These are phyloP conservation scores for Falciphora oryzae DNA, from an alignment of 2,329 filamentous ascomycete genomes.

Conservation along the genomic window DNA sequence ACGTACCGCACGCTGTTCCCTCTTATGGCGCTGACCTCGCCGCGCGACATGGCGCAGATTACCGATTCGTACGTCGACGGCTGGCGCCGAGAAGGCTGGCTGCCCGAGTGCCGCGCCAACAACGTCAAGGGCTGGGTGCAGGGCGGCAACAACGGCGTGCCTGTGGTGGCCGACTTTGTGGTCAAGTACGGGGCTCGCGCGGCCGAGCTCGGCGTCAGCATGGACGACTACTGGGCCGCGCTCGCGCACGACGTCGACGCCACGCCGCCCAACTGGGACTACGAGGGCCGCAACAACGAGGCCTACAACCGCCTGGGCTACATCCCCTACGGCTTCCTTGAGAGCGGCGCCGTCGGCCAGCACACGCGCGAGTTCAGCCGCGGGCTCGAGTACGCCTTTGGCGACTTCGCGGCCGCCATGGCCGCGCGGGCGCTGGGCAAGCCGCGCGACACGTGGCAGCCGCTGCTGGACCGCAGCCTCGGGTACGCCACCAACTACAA, in stretches of 20 bases:
- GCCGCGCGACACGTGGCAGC: background rate
- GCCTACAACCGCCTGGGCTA: slow-evolving; percentile 39
- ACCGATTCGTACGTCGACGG: slow-evolving; percentile 64
- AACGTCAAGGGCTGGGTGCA: slow-evolving; percentile 61
- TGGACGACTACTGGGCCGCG: slow-evolving; percentile 8
- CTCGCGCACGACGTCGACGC: slow-evolving; percentile 2
- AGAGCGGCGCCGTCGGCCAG: slow-evolving; percentile 51
- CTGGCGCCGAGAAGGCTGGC: slow-evolving; percentile 57
- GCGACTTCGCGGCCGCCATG: slow-evolving; percentile 5
- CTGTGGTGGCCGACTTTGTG: slow-evolving; percentile 51
- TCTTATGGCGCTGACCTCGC: slow-evolving; percentile 61
- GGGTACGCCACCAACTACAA: slow-evolving; percentile 7
- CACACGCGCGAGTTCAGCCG: slow-evolving; percentile 14
- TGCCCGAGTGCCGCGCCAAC: slow-evolving; percentile 65
- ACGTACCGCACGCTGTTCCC: slow-evolving; percentile 61
- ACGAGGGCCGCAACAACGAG: slow-evolving; percentile 62
- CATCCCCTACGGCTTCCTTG: slow-evolving; percentile 2
- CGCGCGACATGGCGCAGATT: slow-evolving; percentile 55
- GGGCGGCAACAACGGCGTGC: slow-evolving; percentile 65
- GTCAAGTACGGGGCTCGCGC: slow-evolving; percentile 48
- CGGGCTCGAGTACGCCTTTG: slow-evolving; percentile 5
- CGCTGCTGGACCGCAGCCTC: slow-evolving; percentile 6
- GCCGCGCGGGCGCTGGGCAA: background rate
- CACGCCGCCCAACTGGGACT: slow-evolving; percentile 38
- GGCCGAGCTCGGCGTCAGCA: slow-evolving; percentile 51